Conservation (phyloP, 495 filamentous ascomycete genomes). For the Neurospora sublineolata region DNA sequence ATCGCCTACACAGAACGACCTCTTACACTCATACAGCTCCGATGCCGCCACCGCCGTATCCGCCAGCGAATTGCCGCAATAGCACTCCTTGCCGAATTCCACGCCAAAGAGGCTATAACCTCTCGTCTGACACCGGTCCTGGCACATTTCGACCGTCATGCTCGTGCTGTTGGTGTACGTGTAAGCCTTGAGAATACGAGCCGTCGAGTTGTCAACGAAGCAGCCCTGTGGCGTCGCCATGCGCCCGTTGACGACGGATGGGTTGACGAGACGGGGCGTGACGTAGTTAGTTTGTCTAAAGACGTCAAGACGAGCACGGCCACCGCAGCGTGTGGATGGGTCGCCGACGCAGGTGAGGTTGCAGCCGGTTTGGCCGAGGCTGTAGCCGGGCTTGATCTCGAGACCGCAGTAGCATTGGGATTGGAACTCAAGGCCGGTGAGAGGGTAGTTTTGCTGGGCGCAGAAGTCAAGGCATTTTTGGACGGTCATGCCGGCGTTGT, state of each 20-base stretch:
- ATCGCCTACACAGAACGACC: conserved; percentile 18
- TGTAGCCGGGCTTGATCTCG: conserved; percentile 16
- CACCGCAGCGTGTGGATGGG: conserved; percentile 5
- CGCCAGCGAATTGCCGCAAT: conserved; percentile 15
- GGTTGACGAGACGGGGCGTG: conserved; percentile 1
- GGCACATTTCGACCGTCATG: conserved; percentile 24
- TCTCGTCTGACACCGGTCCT: conserved; percentile 15
- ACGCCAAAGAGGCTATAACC: conserved; percentile 15
- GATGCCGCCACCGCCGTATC: background rate
- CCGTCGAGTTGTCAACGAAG: conserved; percentile 1
- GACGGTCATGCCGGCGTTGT: conserved; percentile 26
- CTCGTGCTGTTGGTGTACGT: conserved; percentile 4
- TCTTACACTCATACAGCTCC: conserved; percentile 13
- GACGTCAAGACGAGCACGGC: conserved; percentile 18
- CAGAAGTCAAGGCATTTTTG: conserved; percentile 31
- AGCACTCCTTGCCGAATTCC: conserved; percentile 21
- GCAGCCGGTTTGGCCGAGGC: conserved; percentile 15
- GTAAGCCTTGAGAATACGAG: background rate
- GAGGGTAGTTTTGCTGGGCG: conserved; percentile 16
- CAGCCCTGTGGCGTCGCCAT: background rate
- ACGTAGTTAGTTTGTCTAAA: conserved; percentile 10
- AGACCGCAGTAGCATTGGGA: conserved; percentile 32
- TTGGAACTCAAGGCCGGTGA: conserved; percentile 31
- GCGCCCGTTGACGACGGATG: background rate
- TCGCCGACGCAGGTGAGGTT: conserved; percentile 23